Evolutionary conservation across 1,284 basidiomycete genomes (phyloP).

Genomic region (Pseudozyma pruni): DNA sequence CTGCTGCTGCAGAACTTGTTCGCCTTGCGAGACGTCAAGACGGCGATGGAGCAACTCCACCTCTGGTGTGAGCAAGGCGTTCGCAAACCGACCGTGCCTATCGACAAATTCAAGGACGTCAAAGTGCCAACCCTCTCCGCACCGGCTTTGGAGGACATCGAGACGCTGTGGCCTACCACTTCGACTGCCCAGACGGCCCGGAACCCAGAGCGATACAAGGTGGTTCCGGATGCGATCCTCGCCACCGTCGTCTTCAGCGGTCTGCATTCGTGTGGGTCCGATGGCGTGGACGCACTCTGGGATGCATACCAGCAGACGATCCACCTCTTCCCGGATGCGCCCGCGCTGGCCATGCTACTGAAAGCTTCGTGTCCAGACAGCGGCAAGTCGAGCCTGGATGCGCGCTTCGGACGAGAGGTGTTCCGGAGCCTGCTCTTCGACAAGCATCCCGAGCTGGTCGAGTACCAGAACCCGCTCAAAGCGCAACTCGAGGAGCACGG

Average conservation of each 20-base stretch:
- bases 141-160: not conserved
- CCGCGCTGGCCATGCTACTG: constrained; percentile 32
- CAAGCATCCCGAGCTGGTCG: constrained; percentile 31
- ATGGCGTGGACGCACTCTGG: constrained; percentile 31
- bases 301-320: constrained; percentile 31
- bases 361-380: constrained; percentile 20
- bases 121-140: constrained; percentile 6
- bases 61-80: constrained; percentile 38
- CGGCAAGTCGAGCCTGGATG: constrained; percentile 1
- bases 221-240: constrained; percentile 21
- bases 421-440: constrained; percentile 32
- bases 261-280: constrained; percentile 15
- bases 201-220: constrained; percentile 1
- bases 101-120: constrained; percentile 3
- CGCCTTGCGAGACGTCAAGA: constrained; percentile 8
- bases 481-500: constrained; percentile 15
- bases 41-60: constrained; percentile 27
- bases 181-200: not conserved
- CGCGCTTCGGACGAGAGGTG: constrained; percentile 17
- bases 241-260: constrained; percentile 37
- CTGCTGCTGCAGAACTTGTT: constrained; percentile 33
- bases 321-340: constrained; percentile 31
- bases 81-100: not conserved
- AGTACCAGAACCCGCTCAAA: constrained; percentile 17
- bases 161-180: not conserved